Base-by-base conservation (phyloP, 176 grass and related monocot species). In the Poa annua region DNA sequence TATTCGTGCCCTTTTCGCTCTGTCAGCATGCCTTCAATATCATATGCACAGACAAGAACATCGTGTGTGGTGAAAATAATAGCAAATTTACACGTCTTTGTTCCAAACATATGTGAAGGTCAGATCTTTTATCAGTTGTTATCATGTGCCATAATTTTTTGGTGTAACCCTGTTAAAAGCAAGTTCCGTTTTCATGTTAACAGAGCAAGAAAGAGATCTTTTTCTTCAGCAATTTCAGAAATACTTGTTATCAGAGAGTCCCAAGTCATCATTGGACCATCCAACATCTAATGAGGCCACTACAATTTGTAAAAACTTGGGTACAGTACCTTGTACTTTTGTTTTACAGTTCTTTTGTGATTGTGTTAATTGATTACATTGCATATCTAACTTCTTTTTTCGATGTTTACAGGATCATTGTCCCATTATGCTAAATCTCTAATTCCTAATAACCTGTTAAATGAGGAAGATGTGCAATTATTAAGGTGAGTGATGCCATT, bases 81-180 rank as follows among this genome's bases (percentile, higher is more conserved):
- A 65, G 96, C 96, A 67, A 98, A 95, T 76, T 77, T 98, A 44
- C 92, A 98, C 78, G 88, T 98, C 47, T 98, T 98, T 71, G 87
- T 98, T 84, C 96, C 96, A 51, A 93, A 93, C 80, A 98, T 98
- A 78, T 98, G 93, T 75, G 91, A 91, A 95, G 96, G 96, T 98
- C 24, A 89, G 83, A 70, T 57, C 16, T 80, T 89, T 59, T 57
- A 29, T 71, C 49, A 47, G 52, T 33, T 80, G 39, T 12, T 89
- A 66, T 51, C 15, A 73, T 11, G 66, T 78, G 69, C 9, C 66
- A 21, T 82, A 45, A 13, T 44, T 25, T 84, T 74, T 79, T 65
- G 56, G 17, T 74, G 19, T 66, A 44, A 84, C 53, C 21, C 54
- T 69, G 3, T 78, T 85, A 61, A 84, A 84, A 26, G 19, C 52